These are phyloP conservation scores for Carallia brachiata DNA, from an alignment of 345 rosid genomes.

Conservation along the genomic window DNA sequence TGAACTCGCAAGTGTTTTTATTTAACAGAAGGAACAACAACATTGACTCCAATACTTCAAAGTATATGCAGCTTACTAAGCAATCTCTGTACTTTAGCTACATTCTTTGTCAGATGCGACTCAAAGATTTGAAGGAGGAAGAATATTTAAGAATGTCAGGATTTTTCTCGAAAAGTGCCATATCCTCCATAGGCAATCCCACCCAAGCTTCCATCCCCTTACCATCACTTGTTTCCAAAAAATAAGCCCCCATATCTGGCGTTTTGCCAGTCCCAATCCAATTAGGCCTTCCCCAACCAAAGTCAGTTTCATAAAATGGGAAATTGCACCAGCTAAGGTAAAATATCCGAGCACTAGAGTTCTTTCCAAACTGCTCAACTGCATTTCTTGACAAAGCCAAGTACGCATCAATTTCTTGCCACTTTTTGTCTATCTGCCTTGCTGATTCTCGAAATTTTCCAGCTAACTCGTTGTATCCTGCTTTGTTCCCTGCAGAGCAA, in stretches of 20 bases:
- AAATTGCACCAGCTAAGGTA: conserved; percentile 28
- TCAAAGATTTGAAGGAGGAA: conserved; percentile 3
- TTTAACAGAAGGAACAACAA: too few species aligned
- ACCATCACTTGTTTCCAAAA: conserved; percentile 19
- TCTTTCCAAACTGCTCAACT: neutral
- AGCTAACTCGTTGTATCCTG: neutral
- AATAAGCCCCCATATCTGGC: conserved; percentile 5
- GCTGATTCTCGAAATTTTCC: conserved; percentile 17
- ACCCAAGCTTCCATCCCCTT: conserved; percentile 36
- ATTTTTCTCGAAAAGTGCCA: conserved; percentile 20
- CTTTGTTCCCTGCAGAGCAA: neutral
- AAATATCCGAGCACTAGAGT: neutral
- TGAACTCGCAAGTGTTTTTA: too few species aligned
- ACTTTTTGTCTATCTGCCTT: conserved; percentile 4
- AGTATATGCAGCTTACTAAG: neutral
- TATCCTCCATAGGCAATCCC: conserved; percentile 18
- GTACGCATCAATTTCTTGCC: conserved; percentile 12
- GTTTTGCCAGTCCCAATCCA: conserved; percentile 19
- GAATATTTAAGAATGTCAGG: conserved; percentile 19
- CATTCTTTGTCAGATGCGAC: neutral
- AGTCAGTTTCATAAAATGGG: conserved; percentile 29
- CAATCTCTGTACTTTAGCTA: neutral
- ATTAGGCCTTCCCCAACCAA: conserved; percentile 34
- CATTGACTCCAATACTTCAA: too few species aligned
- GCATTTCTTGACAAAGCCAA: neutral